Evolutionary conservation across 257 asterid genomes (phyloP).

Genomic region (Scutellaria barbata): DNA sequence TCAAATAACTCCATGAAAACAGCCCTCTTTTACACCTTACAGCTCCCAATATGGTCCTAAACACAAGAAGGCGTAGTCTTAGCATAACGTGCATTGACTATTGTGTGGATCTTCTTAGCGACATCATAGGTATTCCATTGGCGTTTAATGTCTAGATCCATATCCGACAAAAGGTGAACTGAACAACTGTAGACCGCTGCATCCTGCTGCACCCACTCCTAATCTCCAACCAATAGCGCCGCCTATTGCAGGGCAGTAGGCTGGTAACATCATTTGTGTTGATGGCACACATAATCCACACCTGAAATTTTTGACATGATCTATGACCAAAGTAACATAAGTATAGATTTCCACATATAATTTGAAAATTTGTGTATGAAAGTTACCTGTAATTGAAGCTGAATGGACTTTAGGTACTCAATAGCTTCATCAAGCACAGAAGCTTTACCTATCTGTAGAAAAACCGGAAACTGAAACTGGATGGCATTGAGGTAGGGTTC

Average conservation of each 20-base stretch:
- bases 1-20: background rate
- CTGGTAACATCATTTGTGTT: slow-evolving; percentile 18
- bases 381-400: slow-evolving; percentile 32
- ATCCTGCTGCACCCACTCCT: background rate
- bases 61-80: slow-evolving; percentile 3
- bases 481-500: no score
- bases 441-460: slow-evolving; percentile 28
- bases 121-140: slow-evolving; percentile 3
- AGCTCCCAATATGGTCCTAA: no score
- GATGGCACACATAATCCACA: background rate
- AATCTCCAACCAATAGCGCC: background rate
- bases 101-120: slow-evolving; percentile 1
- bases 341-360: background rate
- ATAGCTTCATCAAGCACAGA: slow-evolving; percentile 33
- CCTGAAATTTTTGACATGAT: slow-evolving; percentile 21
- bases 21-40: background rate
- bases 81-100: background rate
- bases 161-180: slow-evolving; percentile 25
- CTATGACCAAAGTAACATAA: slow-evolving; percentile 16
- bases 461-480: background rate
- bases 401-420: slow-evolving; percentile 32
- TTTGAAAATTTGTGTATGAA: background rate
- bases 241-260: background rate
- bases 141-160: slow-evolving; percentile 14
- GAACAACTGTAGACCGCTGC: background rate